Conservation (phyloP, 257 asterid genomes). For the Ligustrum vulgare region DNA sequence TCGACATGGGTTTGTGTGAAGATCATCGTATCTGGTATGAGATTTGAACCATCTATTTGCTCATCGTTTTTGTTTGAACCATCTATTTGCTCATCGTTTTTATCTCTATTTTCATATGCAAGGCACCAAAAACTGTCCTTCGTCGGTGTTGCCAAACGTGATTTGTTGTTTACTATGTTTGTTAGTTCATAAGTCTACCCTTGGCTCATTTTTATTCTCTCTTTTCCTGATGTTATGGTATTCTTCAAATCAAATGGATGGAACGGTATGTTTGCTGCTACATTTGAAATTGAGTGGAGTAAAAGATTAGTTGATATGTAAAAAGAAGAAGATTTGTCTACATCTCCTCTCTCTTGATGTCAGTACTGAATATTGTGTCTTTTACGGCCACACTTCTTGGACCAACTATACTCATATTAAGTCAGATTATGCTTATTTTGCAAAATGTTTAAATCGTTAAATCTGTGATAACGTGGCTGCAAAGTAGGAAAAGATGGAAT, state of each 20-base stretch:
- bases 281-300: slow-evolving; percentile 3
- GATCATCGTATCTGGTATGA: no score
- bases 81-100: no score
- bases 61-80: no score
- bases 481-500: background rate
- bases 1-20: no score
- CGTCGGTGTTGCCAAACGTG: background rate
- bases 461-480: background rate
- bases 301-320: background rate
- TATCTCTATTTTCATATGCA: no score
- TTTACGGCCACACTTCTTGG: slow-evolving; percentile 91
- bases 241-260: slow-evolving; percentile 3
- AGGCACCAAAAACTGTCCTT: background rate
- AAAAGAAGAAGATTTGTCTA: slow-evolving; percentile 14
- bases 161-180: background rate
- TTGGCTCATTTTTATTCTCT: background rate
- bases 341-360: slow-evolving; percentile 9
- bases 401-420: slow-evolving; percentile 84
- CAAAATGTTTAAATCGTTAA: background rate
- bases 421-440: slow-evolving; percentile 54
- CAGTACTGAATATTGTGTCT: slow-evolving; percentile 34
- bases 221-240: background rate
- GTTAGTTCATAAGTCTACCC: background rate
- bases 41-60: no score
- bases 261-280: slow-evolving; percentile 11